Percentiles rank a stretch among this genome's conserved stretches.
Evolutionary conservation across 1,284 basidiomycete species (phyloP).

Genomic region (Pholiota adiposa): DNA sequence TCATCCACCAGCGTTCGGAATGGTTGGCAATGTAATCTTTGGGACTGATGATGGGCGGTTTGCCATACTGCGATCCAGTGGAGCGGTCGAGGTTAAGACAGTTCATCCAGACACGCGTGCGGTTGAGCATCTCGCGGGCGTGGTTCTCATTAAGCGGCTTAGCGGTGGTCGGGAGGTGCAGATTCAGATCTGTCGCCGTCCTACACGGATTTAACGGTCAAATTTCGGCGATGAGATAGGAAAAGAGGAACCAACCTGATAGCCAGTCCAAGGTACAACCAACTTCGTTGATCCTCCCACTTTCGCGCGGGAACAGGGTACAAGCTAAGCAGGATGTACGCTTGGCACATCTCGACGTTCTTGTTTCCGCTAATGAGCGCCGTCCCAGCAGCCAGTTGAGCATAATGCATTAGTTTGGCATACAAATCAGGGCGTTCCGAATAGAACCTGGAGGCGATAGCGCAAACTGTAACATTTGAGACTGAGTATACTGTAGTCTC

Average conservation of each 20-base stretch:
- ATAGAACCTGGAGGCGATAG: slow-evolving; percentile 77
- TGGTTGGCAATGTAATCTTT: slow-evolving; percentile 79
- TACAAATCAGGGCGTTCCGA: slow-evolving; percentile 68
- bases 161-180: slow-evolving; percentile 75
- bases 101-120: slow-evolving; percentile 87
- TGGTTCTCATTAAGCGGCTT: slow-evolving; percentile 73
- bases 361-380: slow-evolving; percentile 75
- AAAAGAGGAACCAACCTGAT: slow-evolving; percentile 54
- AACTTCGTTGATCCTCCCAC: slow-evolving; percentile 82
- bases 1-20: slow-evolving; percentile 75
- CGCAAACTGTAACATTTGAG: slow-evolving; percentile 59
- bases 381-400: slow-evolving; percentile 72
- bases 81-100: slow-evolving; percentile 87
- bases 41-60: slow-evolving; percentile 74
- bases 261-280: slow-evolving; percentile 79
- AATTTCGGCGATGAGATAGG: not conserved
- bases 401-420: slow-evolving; percentile 67
- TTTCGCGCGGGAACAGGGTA: slow-evolving; percentile 74
- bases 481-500: too few species aligned
- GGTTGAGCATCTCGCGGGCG: slow-evolving; percentile 82
- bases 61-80: slow-evolving; percentile 83
- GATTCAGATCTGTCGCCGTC: slow-evolving; percentile 82
- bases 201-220: slow-evolving; percentile 35
- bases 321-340: slow-evolving; percentile 72
- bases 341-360: slow-evolving; percentile 76